phyloP scores from a whole-genome alignment of 345 rosid genomes.

The Eucalyptus marginata region DNA sequence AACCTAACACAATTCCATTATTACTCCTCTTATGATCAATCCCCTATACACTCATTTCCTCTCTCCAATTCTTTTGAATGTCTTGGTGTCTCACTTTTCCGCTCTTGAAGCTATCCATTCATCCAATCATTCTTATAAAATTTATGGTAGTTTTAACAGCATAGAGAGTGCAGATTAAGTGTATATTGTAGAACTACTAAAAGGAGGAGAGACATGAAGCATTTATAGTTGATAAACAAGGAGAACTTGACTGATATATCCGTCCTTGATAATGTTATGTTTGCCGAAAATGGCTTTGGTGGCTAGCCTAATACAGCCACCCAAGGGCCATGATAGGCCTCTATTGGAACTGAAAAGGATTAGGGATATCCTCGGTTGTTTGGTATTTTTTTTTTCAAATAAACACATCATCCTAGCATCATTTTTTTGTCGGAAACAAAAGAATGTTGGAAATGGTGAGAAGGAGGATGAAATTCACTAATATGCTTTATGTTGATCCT shows the following conservation, averaged over 20 bases:
- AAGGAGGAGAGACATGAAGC: not conserved
- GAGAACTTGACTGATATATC: not conserved
- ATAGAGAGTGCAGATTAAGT: not conserved
- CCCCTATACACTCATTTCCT: not conserved
- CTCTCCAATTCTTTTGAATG: not conserved
- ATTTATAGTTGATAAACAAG: too few species aligned
- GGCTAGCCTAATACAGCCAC: not conserved
- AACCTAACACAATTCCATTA: not conserved
- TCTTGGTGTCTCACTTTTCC: not conserved
- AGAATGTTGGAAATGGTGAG: not conserved
- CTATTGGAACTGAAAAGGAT: not conserved
- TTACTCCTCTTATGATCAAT: not conserved
- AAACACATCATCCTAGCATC: not conserved
- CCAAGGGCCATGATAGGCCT: not conserved
- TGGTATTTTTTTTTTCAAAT: not conserved
- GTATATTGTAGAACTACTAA: not conserved
- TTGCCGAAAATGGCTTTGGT: not conserved
- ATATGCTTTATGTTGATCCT: not conserved
- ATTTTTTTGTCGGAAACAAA: not conserved
- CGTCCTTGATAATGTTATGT: not conserved
- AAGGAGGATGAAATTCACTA: not conserved
- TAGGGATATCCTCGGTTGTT: not conserved
- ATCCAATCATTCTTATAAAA: not conserved
- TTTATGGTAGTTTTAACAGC: not conserved
- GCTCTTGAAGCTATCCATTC: not conserved